These are phyloP conservation scores for Nicotiana paniculata DNA, from an alignment of 257 asterid species.

Conservation along the genomic window DNA sequence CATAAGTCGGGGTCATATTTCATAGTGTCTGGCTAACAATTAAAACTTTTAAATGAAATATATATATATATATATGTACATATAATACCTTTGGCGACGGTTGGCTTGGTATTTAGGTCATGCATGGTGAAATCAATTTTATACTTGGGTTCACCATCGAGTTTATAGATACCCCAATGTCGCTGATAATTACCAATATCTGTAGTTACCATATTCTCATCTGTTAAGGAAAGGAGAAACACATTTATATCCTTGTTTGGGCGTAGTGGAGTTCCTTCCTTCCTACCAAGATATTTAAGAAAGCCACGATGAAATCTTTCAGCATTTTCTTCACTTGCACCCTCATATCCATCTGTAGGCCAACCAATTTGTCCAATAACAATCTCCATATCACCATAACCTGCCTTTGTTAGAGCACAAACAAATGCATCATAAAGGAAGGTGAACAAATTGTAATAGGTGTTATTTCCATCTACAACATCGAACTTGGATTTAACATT, in stretches of 20 bases:
- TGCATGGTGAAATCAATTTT: slow-evolving; percentile 38
- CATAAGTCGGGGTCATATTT: too few species aligned
- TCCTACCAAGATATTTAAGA: slow-evolving; percentile 11
- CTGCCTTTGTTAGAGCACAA: slow-evolving; percentile 24
- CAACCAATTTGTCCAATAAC: slow-evolving; percentile 28
- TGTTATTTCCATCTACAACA: slow-evolving; percentile 12
- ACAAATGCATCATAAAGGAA: slow-evolving; percentile 25
- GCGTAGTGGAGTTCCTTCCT: slow-evolving; percentile 42
- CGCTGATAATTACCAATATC: neutral
- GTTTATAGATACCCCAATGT: slow-evolving; percentile 42
- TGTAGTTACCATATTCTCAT: slow-evolving; percentile 14
- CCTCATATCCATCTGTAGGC: slow-evolving; percentile 42
- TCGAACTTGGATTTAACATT: slow-evolving; percentile 5
- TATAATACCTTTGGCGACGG: slow-evolving; percentile 15
- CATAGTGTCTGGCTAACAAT: neutral
- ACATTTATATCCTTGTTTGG: slow-evolving; percentile 22
- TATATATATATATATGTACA: neutral
- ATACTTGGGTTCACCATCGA: slow-evolving; percentile 45
- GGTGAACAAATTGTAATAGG: slow-evolving; percentile 28
- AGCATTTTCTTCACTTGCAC: slow-evolving; percentile 18
- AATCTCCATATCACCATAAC: slow-evolving; percentile 4
- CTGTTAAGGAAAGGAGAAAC: slow-evolving; percentile 19
- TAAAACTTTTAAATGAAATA: neutral
- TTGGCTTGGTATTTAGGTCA: slow-evolving; percentile 30
- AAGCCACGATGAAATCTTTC: slow-evolving; percentile 28